These are phyloP conservation scores for Chlamydomonas schloesseri DNA, from an alignment of 139 green algal species.

Conservation along the genomic window DNA sequence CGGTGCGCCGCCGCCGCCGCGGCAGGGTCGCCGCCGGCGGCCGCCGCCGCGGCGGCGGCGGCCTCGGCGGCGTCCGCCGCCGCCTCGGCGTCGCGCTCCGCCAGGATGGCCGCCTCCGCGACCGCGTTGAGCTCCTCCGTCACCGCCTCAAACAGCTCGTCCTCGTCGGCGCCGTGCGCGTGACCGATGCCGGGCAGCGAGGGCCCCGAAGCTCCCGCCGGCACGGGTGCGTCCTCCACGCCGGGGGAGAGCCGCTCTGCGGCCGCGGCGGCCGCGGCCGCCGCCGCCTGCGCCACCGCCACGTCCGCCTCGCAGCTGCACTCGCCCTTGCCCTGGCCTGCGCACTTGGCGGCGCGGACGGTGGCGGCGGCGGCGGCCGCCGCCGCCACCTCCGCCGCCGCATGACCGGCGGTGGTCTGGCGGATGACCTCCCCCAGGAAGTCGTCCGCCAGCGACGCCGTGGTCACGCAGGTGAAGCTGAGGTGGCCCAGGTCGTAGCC, in stretches of 20 bases:
- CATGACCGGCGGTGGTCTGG: background rate
- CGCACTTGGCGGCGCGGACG: background rate
- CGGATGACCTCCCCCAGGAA: conserved; percentile 38
- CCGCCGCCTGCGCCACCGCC: background rate
- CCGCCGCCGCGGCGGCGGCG: no score
- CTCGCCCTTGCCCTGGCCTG: background rate
- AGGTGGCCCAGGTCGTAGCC: conserved; percentile 23
- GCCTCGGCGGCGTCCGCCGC: no score
- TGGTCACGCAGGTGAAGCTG: background rate
- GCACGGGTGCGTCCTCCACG: background rate
- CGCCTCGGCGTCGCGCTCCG: background rate
- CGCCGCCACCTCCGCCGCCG: conserved; percentile 21
- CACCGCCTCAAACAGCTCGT: background rate
- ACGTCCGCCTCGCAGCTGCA: background rate
- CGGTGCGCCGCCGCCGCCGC: background rate
- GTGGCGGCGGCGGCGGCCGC: conserved; percentile 14
- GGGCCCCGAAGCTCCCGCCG: background rate
- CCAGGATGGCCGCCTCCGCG: background rate
- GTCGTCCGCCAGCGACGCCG: conserved; percentile 27
- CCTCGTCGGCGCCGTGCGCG: background rate
- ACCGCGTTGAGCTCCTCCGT: background rate
- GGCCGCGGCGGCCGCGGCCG: background rate
- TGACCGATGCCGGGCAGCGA: background rate
- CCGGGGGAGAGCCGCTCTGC: background rate
- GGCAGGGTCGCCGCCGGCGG: background rate